These are phyloP conservation scores for Hypomontagnella monticulosa DNA, from an alignment of 495 filamentous ascomycete species.

Conservation along the genomic window DNA sequence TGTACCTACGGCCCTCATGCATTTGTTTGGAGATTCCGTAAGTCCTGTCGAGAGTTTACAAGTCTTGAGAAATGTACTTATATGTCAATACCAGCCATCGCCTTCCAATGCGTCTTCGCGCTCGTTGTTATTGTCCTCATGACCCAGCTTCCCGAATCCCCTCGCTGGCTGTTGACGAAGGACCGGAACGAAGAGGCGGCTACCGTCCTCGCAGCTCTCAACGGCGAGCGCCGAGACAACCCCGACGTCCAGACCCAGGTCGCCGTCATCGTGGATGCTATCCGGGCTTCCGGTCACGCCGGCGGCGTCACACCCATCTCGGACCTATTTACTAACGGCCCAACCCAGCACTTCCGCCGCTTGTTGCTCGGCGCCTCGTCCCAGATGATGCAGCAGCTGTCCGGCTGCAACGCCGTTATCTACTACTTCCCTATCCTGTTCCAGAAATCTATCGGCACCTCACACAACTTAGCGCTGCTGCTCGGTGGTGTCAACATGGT, in stretches of 20 bases:
- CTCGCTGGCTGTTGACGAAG: slow-evolving; percentile 76
- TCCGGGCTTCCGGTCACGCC: slow-evolving; percentile 67
- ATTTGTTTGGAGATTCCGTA: slow-evolving; percentile 76
- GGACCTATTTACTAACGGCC: slow-evolving; percentile 68
- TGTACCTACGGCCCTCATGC: slow-evolving; percentile 71
- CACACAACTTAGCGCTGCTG: slow-evolving; percentile 69
- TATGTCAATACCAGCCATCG: slow-evolving; percentile 58
- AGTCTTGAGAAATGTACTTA: too few relatives aligned
- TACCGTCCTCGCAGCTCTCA: slow-evolving; percentile 74
- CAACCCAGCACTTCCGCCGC: slow-evolving; percentile 72
- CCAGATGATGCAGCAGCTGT: slow-evolving; percentile 80
- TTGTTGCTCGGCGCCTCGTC: slow-evolving; percentile 68
- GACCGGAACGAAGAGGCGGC: slow-evolving; percentile 74
- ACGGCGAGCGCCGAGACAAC: slow-evolving; percentile 66
- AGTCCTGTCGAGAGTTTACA: too few relatives aligned
- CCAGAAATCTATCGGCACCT: slow-evolving; percentile 64
- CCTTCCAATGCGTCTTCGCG: slow-evolving; percentile 81
- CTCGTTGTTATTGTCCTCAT: slow-evolving; percentile 71
- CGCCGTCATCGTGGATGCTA: slow-evolving; percentile 70
- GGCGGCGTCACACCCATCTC: slow-evolving; percentile 64
- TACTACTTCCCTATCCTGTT: slow-evolving; percentile 87
- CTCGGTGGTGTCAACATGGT: slow-evolving; percentile 84
- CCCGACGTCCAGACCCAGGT: slow-evolving; percentile 66
- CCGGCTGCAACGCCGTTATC: slow-evolving; percentile 82
- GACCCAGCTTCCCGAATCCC: slow-evolving; percentile 77